Base-by-base conservation (phyloP, 2,329 filamentous ascomycete species). In the Fusarium sp. region DNA sequence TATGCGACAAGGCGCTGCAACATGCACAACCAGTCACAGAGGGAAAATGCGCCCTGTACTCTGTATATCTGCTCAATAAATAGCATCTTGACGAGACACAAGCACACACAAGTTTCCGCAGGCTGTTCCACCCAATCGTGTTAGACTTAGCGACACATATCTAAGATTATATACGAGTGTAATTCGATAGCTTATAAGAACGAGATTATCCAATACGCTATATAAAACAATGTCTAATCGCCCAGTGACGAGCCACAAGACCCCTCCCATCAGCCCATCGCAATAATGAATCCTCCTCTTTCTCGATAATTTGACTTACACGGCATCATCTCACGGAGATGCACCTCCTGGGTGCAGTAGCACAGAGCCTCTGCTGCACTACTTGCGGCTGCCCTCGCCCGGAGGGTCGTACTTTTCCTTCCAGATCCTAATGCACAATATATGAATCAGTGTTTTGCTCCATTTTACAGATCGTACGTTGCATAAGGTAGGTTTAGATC, bases 381-480 rank as follows among this genome's bases (percentile, higher is more conserved):
- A 75, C 73, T 77, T 85, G 83, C 77, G 86, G 82, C 79, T 81
- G 54, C 75, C 74, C 60, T 79, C 77, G 32, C 79, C 76, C 22
- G 79, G 82, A 34, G 87, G 85, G 75, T 87, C 87, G 83, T 98
- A 98, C 83, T 98, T 98, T 69, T 97, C 94, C 81, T 98, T 98
- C 94, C 95, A 98, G 78, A 98, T 98, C 95, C 94, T 97, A 78
- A 56, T 63, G 52, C 60, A 59, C 44, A 46, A 62, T 61, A 27
- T 58, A 54, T 55, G 54, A 53, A 63, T 75, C 61, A 75, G 73
- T 66, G 52, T 56, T 47, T 60, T 53, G 49, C 34, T 34, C 38
- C 46, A 34, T 61, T 20, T 50, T 29, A 51, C 24, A 50, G 53
- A 51, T 59, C 43, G 52, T 61, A 64, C 29, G 58, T 46, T 68